Conservation (phyloP, 768 basidiomycete species). For the Collybia sp. region DNA sequence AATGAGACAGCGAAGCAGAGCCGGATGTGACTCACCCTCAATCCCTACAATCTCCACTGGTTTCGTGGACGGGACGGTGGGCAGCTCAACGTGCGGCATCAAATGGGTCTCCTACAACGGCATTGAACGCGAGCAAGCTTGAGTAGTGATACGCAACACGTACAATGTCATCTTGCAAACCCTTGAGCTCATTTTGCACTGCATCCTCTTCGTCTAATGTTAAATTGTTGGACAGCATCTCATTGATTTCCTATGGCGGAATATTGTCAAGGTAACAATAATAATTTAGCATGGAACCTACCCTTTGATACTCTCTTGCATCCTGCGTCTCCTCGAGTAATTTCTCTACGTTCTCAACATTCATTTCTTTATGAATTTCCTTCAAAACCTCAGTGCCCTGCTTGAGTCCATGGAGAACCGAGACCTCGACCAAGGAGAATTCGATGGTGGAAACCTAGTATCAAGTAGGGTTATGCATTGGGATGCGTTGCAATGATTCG, state of each 20-base stretch:
- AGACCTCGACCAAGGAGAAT: conserved; percentile 90
- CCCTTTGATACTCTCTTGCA: conserved; percentile 87
- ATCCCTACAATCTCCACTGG: conserved; percentile 25
- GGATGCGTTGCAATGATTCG: conserved; percentile 13
- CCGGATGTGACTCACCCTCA: conserved; percentile 1
- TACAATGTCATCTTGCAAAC: conserved; percentile 63
- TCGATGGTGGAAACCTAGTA: conserved; percentile 93
- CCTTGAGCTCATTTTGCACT: conserved; percentile 78
- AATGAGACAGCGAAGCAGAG: too few relatives aligned
- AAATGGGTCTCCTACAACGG: conserved; percentile 26
- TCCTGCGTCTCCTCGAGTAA: conserved; percentile 91
- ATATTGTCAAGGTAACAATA: conserved; percentile 1
- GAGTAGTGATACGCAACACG: conserved; percentile 16
- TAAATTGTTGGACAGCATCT: conserved; percentile 78
- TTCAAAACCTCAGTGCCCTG: conserved; percentile 93
- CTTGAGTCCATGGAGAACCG: conserved; percentile 87
- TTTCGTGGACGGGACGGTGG: conserved; percentile 45
- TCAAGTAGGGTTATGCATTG: neutral
- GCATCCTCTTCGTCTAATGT: conserved; percentile 90
- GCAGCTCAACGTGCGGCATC: conserved; percentile 35
- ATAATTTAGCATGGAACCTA: conserved; percentile 22
- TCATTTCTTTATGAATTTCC: conserved; percentile 93
- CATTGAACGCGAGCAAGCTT: neutral
- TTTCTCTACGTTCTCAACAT: conserved; percentile 88
- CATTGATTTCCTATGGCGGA: conserved; percentile 75